Percentiles rank a stretch among this genome's conserved stretches.
These are phyloP conservation scores for Prunus armeniaca DNA, from an alignment of 306 rosid species.

Conservation along the genomic window DNA sequence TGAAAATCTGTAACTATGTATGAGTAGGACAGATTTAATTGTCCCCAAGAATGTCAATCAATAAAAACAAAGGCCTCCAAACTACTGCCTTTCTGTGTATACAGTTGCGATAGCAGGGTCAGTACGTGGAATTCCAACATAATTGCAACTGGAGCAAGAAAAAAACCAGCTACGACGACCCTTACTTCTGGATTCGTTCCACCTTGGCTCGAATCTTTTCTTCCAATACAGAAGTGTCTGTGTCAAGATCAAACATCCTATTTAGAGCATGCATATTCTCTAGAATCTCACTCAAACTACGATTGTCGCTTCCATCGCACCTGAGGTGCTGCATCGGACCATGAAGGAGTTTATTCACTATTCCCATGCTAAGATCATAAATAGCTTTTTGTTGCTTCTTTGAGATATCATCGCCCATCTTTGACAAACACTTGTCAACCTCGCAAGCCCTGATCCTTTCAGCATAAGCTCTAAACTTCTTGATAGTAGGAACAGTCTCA, in stretches of 20 bases:
- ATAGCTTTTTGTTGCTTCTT: constrained; percentile 66
- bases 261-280: constrained; percentile 84
- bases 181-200: constrained; percentile 43
- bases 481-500: constrained; percentile 89
- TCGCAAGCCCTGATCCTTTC: constrained; percentile 82
- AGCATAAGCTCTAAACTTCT: constrained; percentile 71
- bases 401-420: constrained; percentile 62
- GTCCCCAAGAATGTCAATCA: not conserved
- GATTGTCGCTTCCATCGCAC: constrained; percentile 56
- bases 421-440: constrained; percentile 76
- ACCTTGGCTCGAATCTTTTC: constrained; percentile 75
- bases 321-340: constrained; percentile 93
- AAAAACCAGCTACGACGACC: constrained; percentile 14
- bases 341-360: constrained; percentile 74
- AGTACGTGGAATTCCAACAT: not conserved
- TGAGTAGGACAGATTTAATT: not conserved
- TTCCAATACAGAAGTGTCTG: constrained; percentile 65
- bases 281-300: constrained; percentile 50
- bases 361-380: constrained; percentile 71
- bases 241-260: constrained; percentile 88
- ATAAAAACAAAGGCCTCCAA: not conserved
- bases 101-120: not conserved
- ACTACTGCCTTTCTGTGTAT: not conserved
- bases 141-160: constrained; percentile 13
- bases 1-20: not conserved